A percentile compares a stretch with the other conserved stretches of the same genome.
phyloP scores from a whole-genome alignment of 2,329 filamentous ascomycete genomes.

The Pseudovirgaria hyperparasitica region DNA sequence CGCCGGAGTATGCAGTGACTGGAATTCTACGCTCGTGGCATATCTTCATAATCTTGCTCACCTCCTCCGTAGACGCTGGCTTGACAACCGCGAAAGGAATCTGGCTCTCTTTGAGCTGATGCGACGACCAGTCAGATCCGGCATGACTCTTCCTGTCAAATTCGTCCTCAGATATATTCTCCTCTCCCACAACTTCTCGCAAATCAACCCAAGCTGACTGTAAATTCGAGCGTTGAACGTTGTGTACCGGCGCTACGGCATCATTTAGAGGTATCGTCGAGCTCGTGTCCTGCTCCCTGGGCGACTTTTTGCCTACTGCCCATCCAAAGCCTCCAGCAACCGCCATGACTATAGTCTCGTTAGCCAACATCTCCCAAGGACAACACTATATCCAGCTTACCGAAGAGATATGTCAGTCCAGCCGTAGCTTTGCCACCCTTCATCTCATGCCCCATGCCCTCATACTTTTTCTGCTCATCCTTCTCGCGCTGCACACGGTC shows the following conservation, averaged over 20 bases:
- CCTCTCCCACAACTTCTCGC: constrained; percentile 46
- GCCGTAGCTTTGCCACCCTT: constrained; percentile 6
- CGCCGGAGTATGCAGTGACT: constrained; percentile 76
- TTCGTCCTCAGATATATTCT: constrained; percentile 47
- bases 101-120: constrained; percentile 28
- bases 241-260: constrained; percentile 37
- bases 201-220: constrained; percentile 55
- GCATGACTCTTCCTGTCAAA: constrained; percentile 44
- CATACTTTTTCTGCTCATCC: constrained; percentile 40
- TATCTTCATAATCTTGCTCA: constrained; percentile 76
- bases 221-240: constrained; percentile 43
- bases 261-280: constrained; percentile 45
- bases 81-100: constrained; percentile 55
- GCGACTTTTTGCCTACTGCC: constrained; percentile 39
- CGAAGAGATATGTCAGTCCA: constrained; percentile 6
- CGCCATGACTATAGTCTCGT: constrained; percentile 31
- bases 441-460: constrained; percentile 29
- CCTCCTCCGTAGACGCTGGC: constrained; percentile 66
- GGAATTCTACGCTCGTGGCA: constrained; percentile 73
- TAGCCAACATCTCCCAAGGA: constrained; percentile 9
- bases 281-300: constrained; percentile 31
- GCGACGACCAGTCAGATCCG: constrained; percentile 52
- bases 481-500: constrained; percentile 46
- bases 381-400: constrained; percentile 21
- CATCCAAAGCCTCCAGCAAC: constrained; percentile 41